These are phyloP conservation scores for Phytophthora quininea DNA, from an alignment of 352 stramenopile species.

Conservation along the genomic window DNA sequence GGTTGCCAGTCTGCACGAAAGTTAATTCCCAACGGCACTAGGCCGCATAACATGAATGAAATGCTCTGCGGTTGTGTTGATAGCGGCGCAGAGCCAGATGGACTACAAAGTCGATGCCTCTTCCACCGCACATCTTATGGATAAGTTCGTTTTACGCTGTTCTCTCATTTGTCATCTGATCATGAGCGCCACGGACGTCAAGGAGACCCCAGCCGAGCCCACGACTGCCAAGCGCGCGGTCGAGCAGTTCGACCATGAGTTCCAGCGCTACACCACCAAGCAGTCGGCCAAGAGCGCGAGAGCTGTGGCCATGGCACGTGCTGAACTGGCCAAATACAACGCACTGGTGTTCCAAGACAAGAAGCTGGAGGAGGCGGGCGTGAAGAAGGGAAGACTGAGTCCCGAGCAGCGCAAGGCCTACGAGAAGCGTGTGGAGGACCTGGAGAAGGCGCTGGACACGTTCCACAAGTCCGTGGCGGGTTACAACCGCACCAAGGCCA, in stretches of 20 bases:
- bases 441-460: conserved; percentile 75
- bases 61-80: conserved; percentile 21
- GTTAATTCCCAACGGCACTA: conserved; percentile 35
- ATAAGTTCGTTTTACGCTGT: no score
- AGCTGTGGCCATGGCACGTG: conserved; percentile 77
- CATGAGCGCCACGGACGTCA: conserved; percentile 29
- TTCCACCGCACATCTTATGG: no score
- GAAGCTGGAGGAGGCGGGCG: conserved; percentile 75
- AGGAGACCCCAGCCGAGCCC: conserved; percentile 21
- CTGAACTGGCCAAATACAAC: conserved; percentile 82
- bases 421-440: conserved; percentile 74
- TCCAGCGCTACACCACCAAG: conserved; percentile 87
- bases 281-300: conserved; percentile 73
- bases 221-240: conserved; percentile 47
- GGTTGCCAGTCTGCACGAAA: conserved; percentile 83
- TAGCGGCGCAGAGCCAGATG: conserved; percentile 26
- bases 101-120: background rate
- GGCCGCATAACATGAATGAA: conserved; percentile 41
- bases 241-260: conserved; percentile 88
- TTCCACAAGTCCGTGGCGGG: conserved; percentile 80
- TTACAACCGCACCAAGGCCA: conserved; percentile 82
- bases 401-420: conserved; percentile 57
- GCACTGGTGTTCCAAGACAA: conserved; percentile 85
- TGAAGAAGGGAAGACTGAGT: conserved; percentile 70
- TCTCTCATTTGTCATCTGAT: background rate